Evolutionary conservation across 2,329 filamentous ascomycete genomes (phyloP), one percentile per base, ranked within the genome.

Genomic region (Arthrobotrys sphaeroides): DNA sequence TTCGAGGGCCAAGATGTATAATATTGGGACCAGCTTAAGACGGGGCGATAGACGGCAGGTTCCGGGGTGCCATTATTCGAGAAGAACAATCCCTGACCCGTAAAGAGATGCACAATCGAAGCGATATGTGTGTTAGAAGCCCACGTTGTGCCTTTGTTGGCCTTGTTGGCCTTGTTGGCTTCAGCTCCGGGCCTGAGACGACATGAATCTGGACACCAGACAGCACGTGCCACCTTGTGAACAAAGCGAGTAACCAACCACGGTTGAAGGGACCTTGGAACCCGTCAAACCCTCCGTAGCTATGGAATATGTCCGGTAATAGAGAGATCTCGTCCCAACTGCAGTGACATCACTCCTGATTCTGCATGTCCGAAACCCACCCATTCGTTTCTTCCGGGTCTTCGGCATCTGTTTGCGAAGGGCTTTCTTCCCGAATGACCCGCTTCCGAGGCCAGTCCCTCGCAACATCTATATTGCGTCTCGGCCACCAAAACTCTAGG

Each of bases 381-480:
- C 64, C 72, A 42, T 69, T 53, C 22, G 6, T 24, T 24, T 51
- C 49, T 28, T 74, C 70, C 2, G 13, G 24, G 20, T 33, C 55
- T 7, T 69, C 72, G 3, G 47, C 64, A 42, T 75, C 72, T 2
- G 72, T 75, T 51, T 65, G 64, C 5, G 72, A 75, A 51, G 64
- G 42, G 20, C 72, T 69, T 16, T 49, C 38, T 36, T 69, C 43
- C 3, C 72, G 64, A 12, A 69, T 6, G 31, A 75, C 59, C n/a
- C 62, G 55, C 53, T 97, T 97, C 80, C 91, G 90, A 1, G 95
- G 95, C 95, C 95, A 99, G 79, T 94, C 91, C 53, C 90, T 90
- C 53, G 92, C 94, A 73, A 95, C 89, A 80, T 99, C 95, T 77
- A 99, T 98, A 43, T 89, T 88, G 38, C 91, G 90, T 70, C 94